Conservation (phyloP, 192 early-diverging fungal species). For the Oehlia diaphana region DNA sequence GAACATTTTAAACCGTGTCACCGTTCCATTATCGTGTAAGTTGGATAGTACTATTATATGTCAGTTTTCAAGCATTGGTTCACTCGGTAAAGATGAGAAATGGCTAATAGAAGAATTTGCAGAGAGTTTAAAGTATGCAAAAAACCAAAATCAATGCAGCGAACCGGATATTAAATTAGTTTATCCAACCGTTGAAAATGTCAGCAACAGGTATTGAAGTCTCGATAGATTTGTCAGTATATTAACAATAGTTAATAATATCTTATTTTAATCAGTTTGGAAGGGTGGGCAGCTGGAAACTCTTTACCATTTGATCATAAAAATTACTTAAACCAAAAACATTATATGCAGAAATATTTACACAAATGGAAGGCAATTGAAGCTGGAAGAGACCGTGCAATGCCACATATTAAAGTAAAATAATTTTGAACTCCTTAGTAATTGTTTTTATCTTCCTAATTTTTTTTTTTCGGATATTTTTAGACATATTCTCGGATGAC, state of each 20-base stretch:
- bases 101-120: conserved; percentile 62
- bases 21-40: conserved; percentile 26
- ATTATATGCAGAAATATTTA: conserved; percentile 52
- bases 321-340: conserved; percentile 54
- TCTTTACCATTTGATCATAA: conserved; percentile 39
- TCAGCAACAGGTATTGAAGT: conserved; percentile 42
- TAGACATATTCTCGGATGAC: conserved; percentile 46
- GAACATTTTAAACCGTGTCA: conserved; percentile 38
- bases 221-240: background rate
- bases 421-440: conserved; percentile 22
- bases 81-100: conserved; percentile 50
- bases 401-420: conserved; percentile 71
- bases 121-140: conserved; percentile 36
- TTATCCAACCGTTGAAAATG: conserved; percentile 64
- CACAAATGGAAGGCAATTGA: conserved; percentile 50
- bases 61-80: conserved; percentile 65
- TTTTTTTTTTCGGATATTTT: background rate
- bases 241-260: background rate
- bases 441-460: background rate
- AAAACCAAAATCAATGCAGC: conserved; percentile 25
- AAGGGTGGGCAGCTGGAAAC: conserved; percentile 56
- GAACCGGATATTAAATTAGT: conserved; percentile 45
- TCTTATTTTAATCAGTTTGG: conserved; percentile 39
- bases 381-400: conserved; percentile 53
- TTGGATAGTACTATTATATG: background rate